Base-by-base conservation (phyloP, 805 yeast genomes). In the Priceomyces castillae region DNA sequence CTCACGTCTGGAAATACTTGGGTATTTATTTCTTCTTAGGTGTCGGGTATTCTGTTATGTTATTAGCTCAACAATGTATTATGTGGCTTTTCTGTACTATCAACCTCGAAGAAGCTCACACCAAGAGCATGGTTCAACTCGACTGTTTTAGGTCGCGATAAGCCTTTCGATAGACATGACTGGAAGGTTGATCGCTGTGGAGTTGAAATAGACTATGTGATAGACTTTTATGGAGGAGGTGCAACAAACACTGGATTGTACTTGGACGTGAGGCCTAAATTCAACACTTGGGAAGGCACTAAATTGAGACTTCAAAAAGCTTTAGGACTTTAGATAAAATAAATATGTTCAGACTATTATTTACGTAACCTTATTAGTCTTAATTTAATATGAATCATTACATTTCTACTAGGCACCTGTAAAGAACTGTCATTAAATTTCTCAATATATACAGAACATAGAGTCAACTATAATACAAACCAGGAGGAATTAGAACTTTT, bases 81-180 rank as follows among this genome's bases (percentile, higher is more conserved):
- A n/a, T n/a, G n/a, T n/a, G n/a, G n/a, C n/a, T n/a, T n/a, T n/a
- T n/a, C n/a, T n/a, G n/a, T n/a, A n/a, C n/a, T n/a, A n/a, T n/a
- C n/a, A n/a, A n/a, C n/a, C n/a, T 81, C 90, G 37, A 78, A 81
- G 49, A 85, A 86, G 53, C 56, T 89, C 33, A 89, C 97, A 0
- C 99, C 99, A 4, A 75, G 94, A 53, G 98, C 98, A 0, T 71
- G 75, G 75, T 53, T 71, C 46, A 75, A 87, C 48, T 70, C 85
- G 46, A 78, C 82, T 46, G 63, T 78, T 41, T 55, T 87, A 40
- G 96, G 96, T 0, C 73, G 78, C 44, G 81, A 80, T 39, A 77
- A 77, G 48, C 99, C 99, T 0, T 92, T 92, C 66, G 99, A 92
- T 65, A 77, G 99, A 55, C 99, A 92, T 60, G 99, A 92, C 64